Evolutionary conservation across 345 rosid genomes (phyloP), one percentile per base, ranked within the genome.

Genomic region (thale cress (Arabidopsis thaliana)): DNA sequence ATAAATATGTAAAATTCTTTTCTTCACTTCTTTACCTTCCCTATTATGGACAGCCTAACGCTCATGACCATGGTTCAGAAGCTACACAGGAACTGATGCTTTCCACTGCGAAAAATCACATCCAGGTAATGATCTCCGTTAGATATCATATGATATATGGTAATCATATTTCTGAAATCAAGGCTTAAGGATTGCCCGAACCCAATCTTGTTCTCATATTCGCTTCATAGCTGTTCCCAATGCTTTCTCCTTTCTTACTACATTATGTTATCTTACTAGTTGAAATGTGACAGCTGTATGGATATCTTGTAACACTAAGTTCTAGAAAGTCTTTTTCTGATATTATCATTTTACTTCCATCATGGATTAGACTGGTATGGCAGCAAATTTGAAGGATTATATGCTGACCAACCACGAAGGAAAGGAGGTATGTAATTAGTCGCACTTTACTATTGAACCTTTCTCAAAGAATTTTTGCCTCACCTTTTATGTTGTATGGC

Each of bases 21-120:
- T 57, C 77, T 44, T 60, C 57, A 33, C 32, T 49, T 46, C 22
- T 65, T 48, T 41, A 66, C 53, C 36, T 71, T 50, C 22, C 66
- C 65, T 45, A 72, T 51, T 67, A 50, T 78, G 7, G 53, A 79
- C 85, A 94, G 97, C 84, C 92, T 74, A 94, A 91, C 79, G 91
- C 87, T 70, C 92, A 91, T 84, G 96, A 85, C 69, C 90, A 94
- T 73, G 95, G 95, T 71, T 81, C 91, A 51, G 86, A 85, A 82
- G 86, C 81, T 73, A 79, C 67, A 67, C 87, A 85, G 82, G 81
- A 78, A 79, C 78, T 78, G 81, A 94, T 89, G 96, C 91, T 87
- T 85, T 81, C 89, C 76, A 58, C 84, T 57, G 86, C 89, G 9
- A 91, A 83, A 79, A 91, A 94, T 83, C 91, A 91, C 79, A 94